Conservation (phyloP, 139 green algal species). For the Picochlorum sp. region DNA sequence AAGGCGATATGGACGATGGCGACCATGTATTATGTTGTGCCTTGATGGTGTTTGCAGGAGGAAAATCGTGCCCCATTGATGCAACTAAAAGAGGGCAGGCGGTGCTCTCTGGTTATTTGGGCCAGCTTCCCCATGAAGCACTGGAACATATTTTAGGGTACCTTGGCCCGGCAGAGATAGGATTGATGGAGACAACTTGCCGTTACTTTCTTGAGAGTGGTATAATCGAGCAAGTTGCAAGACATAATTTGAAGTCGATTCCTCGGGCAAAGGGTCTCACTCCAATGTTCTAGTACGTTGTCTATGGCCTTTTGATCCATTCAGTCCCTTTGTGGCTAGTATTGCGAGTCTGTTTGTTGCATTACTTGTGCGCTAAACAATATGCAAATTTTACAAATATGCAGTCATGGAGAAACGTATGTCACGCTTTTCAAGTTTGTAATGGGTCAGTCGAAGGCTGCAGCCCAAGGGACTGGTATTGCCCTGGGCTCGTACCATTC, state of each 20-base stretch:
- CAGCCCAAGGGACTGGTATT: slow-evolving; percentile 53
- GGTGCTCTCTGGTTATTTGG: neutral
- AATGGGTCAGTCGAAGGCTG: slow-evolving; percentile 48
- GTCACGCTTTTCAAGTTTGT: slow-evolving; percentile 56
- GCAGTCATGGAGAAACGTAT: slow-evolving; percentile 41
- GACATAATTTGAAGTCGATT: slow-evolving; percentile 38
- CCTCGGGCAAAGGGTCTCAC: slow-evolving; percentile 52
- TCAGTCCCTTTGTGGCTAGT: neutral
- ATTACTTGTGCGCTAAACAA: neutral
- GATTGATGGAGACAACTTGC: slow-evolving; percentile 50
- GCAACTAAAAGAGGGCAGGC: too few relatives aligned
- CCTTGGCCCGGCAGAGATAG: slow-evolving; percentile 42
- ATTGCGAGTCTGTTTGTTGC: neutral
- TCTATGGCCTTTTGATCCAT: slow-evolving; percentile 12
- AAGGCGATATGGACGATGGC: too few relatives aligned
- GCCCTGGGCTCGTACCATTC: slow-evolving; percentile 61
- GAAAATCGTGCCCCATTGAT: too few relatives aligned
- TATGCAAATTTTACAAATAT: neutral
- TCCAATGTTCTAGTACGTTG: slow-evolving; percentile 40
- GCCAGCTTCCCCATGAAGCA: slow-evolving; percentile 16
- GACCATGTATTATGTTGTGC: too few relatives aligned
- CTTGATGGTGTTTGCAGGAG: too few relatives aligned
- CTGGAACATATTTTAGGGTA: slow-evolving; percentile 50
- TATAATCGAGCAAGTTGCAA: slow-evolving; percentile 44
- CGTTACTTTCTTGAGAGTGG: slow-evolving; percentile 41